Conservation (phyloP, 2,329 filamentous ascomycete species). For the Botrytis galanthina region DNA sequence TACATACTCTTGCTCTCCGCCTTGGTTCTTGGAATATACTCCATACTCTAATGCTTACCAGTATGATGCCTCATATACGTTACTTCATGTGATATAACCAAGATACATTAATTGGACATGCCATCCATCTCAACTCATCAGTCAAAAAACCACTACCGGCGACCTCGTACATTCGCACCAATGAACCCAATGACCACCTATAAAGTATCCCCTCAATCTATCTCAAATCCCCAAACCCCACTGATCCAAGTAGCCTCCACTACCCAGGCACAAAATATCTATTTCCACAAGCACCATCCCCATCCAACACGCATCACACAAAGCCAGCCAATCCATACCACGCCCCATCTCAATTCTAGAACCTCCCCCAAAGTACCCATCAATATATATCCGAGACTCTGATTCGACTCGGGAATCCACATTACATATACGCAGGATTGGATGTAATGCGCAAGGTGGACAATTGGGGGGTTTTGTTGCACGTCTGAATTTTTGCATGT, state of each 20-base stretch:
- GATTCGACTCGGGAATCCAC: neutral
- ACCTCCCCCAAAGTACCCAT: neutral
- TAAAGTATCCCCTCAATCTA: neutral
- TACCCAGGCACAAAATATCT: no score
- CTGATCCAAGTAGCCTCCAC: neutral
- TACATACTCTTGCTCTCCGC: neutral
- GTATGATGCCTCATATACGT: neutral
- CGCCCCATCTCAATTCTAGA: neutral
- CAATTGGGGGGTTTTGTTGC: conserved; percentile 4
- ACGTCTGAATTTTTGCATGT: conserved; percentile 6
- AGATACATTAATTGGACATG: neutral
- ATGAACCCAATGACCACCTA: neutral
- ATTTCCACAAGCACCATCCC: neutral
- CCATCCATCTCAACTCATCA: neutral
- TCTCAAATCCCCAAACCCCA: neutral
- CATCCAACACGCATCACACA: neutral
- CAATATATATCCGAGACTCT: conserved; percentile 7
- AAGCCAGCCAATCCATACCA: neutral
- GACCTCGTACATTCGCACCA: neutral
- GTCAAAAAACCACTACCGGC: neutral
- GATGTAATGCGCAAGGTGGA: neutral
- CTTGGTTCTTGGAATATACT: neutral
- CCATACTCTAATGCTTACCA: neutral
- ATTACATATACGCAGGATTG: neutral
- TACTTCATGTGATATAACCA: neutral